Base-by-base conservation (phyloP, 768 basidiomycete genomes). In the Dacryopinax spathularia region DNA sequence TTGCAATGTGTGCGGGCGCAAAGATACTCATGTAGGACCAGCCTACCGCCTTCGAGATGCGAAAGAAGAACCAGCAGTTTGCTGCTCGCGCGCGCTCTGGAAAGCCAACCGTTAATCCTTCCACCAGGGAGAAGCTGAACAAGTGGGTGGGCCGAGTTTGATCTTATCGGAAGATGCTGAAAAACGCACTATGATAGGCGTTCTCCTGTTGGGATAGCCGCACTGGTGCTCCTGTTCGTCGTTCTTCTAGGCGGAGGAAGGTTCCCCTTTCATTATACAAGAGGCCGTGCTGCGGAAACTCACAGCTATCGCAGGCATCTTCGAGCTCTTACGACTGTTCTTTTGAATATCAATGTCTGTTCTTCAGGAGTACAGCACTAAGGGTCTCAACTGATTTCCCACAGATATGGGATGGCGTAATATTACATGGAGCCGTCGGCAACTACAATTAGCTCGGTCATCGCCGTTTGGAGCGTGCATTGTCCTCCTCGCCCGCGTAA, bases 41-140 rank as follows among this genome's bases (percentile, higher is more conserved):
- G 62, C 43, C 62, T 31, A 56, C 41, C 22, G 34, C 27, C 4
- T 39, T 43, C 34, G 89, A 91, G 70, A 80, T 90, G 75, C 85
- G 87, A 68, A 82, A 84, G 70, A 82, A 83, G 73, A 92, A 91
- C 73, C 81, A 80, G 64, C 86, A 89, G 75, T 92, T 92, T 75
- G 87, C 85, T 37, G 82, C 79, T 65, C 83, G 84, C 65, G 85
- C 82, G 66, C 83, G 82, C 66, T 74, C 81, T 35, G 89, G 89
- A 69, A 91, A 89, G 79, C 87, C 88, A 56, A 82, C 87, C 1
- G 80, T 82, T 65, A 85, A 87, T 67, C 78, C 79, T 13, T 89
- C 89, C 61, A 80, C 86, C 65, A 83, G 86, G 68, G 88, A 91
- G 64, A 79, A 78, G 67, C 75, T 87, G 35, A 79, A 80, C 35